Conservation (phyloP, 441 rosid species). For the Biscutella laevigata region DNA sequence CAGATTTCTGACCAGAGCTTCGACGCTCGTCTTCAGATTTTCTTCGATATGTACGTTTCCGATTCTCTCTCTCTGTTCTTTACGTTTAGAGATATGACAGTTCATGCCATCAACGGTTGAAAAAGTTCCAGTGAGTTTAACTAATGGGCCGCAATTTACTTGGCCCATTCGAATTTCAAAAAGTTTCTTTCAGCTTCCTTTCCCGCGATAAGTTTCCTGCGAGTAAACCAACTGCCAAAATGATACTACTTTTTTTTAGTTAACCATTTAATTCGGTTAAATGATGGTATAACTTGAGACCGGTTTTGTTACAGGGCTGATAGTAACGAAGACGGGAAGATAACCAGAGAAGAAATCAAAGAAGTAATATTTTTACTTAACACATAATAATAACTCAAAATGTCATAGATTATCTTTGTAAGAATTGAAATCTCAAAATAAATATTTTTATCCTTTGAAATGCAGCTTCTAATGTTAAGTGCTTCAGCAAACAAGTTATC, state of each 20-base stretch:
- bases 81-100: conserved; percentile 22
- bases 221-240: conserved; percentile 1
- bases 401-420: background rate
- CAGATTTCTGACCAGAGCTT: conserved; percentile 87
- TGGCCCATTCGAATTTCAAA: conserved; percentile 8
- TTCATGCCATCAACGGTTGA: conserved; percentile 19
- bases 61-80: background rate
- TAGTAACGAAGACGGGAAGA: conserved; percentile 69
- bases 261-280: background rate
- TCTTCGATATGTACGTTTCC: conserved; percentile 63
- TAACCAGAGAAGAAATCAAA: conserved; percentile 59
- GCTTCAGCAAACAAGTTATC: conserved; percentile 92
- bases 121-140: background rate
- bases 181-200: background rate
- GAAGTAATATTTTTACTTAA: conserved; percentile 40
- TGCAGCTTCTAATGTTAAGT: conserved; percentile 89
- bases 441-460: conserved; percentile 10
- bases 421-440: background rate
- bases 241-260: background rate
- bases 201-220: conserved; percentile 16
- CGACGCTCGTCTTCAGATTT: conserved; percentile 87
- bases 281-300: too few relatives aligned
- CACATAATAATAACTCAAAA: too few relatives aligned
- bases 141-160: conserved; percentile 11
- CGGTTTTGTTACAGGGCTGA: conserved; percentile 47